Evolutionary conservation across 2,329 filamentous ascomycete genomes (phyloP).

Genomic region (Ploettnerulaceae sp.): DNA sequence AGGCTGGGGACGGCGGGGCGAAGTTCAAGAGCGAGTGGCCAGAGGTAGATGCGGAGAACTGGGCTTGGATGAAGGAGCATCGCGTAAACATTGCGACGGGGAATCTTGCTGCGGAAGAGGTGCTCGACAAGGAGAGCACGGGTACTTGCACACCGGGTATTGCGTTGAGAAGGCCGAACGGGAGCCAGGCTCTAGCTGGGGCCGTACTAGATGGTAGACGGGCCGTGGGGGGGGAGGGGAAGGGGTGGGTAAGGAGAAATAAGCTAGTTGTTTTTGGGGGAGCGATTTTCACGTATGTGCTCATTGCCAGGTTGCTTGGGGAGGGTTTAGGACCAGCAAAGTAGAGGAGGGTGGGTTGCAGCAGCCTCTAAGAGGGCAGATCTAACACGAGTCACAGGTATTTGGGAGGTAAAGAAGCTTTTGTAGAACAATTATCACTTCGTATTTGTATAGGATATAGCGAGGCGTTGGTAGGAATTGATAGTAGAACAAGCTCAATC

Average conservation of each 20-base stretch:
- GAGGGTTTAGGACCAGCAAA: constrained; percentile 22
- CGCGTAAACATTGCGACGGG: constrained; percentile 76
- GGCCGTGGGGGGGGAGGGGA: constrained; percentile 69
- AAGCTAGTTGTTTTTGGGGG: constrained; percentile 69
- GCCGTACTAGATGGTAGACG: constrained; percentile 74
- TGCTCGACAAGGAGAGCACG: constrained; percentile 43
- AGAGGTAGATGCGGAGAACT: constrained; percentile 83
- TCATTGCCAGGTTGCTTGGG: constrained; percentile 67
- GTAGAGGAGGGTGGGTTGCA: no score
- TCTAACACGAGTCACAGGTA: no score
- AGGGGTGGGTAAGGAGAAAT: constrained; percentile 77
- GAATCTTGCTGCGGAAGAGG: constrained; percentile 51
- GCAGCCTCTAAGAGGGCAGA: no score
- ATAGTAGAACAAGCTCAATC: no score
- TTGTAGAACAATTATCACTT: no score
- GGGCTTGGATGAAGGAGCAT: constrained; percentile 83
- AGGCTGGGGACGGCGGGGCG: constrained; percentile 84
- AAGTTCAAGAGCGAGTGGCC: constrained; percentile 90
- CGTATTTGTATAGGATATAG: no score
- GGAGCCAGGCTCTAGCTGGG: constrained; percentile 49
- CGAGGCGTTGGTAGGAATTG: no score
- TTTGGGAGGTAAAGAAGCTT: no score
- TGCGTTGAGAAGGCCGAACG: constrained; percentile 57
- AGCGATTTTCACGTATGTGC: constrained; percentile 74
- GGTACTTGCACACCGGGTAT: constrained; percentile 56